A percentile compares a stretch with the other conserved stretches of the same genome.
Evolutionary conservation across 2,329 filamentous ascomycete species (phyloP).

Genomic region (Coniochaeta sp.): DNA sequence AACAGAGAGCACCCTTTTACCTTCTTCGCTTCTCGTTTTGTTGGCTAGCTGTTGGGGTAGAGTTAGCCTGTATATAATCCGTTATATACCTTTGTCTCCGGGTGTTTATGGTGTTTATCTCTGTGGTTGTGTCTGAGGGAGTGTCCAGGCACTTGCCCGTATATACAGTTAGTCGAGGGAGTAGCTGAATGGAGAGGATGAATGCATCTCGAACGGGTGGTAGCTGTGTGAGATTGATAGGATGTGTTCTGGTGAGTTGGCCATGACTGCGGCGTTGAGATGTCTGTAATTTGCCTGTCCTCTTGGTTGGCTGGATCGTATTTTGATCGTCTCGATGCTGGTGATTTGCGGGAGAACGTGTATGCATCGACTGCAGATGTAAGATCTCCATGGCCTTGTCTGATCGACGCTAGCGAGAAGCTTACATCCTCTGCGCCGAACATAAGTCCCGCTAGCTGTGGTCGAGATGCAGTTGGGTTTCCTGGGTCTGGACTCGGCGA

Average conservation of each 20-base stretch:
- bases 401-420: background rate
- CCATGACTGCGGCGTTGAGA: too few species aligned
- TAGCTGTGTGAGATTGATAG: too few species aligned
- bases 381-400: background rate
- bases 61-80: conserved; percentile 21
- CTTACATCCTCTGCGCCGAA: background rate
- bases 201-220: too few species aligned
- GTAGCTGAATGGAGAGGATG: too few species aligned
- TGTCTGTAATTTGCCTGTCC: background rate
- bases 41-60: conserved; percentile 7
- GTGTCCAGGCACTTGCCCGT: background rate
- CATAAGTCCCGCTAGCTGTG: too few species aligned
- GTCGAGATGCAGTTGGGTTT: too few species aligned
- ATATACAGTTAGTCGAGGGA: too few species aligned
- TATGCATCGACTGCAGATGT: background rate
- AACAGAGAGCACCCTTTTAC: conserved; percentile 6
- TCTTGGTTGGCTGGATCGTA: too few species aligned
- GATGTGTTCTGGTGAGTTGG: too few species aligned
- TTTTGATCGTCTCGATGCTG: too few species aligned
- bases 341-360: background rate
- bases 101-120: background rate
- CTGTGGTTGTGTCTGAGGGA: background rate
- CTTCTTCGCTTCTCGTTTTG: conserved; percentile 9
- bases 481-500: too few species aligned
- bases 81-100: conserved; percentile 15